phyloP scores from a whole-genome alignment of 805 yeast genomes.

The Yarrowia bubula region DNA sequence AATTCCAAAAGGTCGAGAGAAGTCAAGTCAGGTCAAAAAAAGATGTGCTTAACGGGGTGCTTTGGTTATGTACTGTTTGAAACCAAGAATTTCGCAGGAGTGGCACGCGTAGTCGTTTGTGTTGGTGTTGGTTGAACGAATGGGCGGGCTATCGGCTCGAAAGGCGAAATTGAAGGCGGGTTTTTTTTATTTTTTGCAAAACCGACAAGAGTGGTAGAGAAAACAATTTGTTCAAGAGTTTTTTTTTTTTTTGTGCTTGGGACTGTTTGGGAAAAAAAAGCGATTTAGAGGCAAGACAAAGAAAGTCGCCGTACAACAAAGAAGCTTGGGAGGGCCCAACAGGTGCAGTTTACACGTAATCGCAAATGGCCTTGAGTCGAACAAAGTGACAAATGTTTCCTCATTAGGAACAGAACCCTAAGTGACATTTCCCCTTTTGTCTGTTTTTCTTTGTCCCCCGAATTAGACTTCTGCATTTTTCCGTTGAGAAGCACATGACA shows the following conservation, averaged over 20 bases:
- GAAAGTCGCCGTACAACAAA: background rate
- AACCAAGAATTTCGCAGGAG: constrained; percentile 15
- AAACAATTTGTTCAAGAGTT: background rate
- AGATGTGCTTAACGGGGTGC: constrained; percentile 23
- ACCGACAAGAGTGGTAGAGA: constrained; percentile 3
- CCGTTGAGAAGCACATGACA: constrained; percentile 27
- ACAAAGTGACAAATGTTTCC: constrained; percentile 11
- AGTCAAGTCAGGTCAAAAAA: background rate
- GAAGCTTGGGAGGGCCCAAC: constrained; percentile 13
- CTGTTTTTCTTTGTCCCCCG: background rate
- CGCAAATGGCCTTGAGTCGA: constrained; percentile 13
- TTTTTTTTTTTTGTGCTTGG: background rate
- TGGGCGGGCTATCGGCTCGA: background rate
- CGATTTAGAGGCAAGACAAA: constrained; percentile 13
- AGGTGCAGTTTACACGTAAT: constrained; percentile 24
- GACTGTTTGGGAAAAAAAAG: background rate
- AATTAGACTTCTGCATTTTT: constrained; percentile 25
- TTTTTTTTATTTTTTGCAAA: background rate
- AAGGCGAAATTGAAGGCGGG: background rate
- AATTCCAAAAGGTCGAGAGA: constrained; percentile 1
- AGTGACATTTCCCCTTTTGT: background rate
- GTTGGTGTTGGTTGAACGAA: background rate
- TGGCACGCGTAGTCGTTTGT: background rate
- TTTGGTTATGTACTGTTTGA: constrained; percentile 25
- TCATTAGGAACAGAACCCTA: background rate